A percentile compares a stretch with the other conserved stretches of the same genome.
Evolutionary conservation across 164 flowering plant genomes (phyloP).

Genomic region (Nymphaea thermarum): DNA sequence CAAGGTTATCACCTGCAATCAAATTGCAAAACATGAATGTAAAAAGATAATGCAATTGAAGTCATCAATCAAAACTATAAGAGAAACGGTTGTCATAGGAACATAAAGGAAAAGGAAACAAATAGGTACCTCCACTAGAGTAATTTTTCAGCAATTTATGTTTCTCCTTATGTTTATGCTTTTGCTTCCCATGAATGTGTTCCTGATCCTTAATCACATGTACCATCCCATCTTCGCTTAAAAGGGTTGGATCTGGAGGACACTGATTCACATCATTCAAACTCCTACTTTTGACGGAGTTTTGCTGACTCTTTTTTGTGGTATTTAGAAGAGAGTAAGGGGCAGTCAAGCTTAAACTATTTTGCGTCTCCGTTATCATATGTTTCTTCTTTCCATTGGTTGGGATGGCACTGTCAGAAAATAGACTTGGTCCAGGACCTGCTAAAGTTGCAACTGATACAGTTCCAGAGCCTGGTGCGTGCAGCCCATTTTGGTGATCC

Average conservation of each 20-base stretch:
- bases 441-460: constrained; percentile 15
- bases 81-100: background rate
- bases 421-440: constrained; percentile 7
- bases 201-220: constrained; percentile 17
- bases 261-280: constrained; percentile 29
- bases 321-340: constrained; percentile 17
- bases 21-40: background rate
- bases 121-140: constrained; percentile 41
- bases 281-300: constrained; percentile 28
- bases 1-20: constrained; percentile 28
- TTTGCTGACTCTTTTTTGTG: constrained; percentile 27
- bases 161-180: constrained; percentile 30
- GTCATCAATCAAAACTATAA: background rate
- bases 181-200: constrained; percentile 18
- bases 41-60: no score
- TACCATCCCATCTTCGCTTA: constrained; percentile 15
- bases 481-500: constrained; percentile 28
- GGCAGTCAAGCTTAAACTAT: constrained; percentile 16
- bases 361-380: constrained; percentile 25
- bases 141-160: constrained; percentile 16
- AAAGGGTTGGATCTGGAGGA: constrained; percentile 17
- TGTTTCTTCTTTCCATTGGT: constrained; percentile 33
- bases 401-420: constrained; percentile 11
- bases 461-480: constrained; percentile 16
- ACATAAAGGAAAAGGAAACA: background rate